These are phyloP conservation scores for Trapa bicornis DNA, from an alignment of 345 rosid species.

Conservation along the genomic window DNA sequence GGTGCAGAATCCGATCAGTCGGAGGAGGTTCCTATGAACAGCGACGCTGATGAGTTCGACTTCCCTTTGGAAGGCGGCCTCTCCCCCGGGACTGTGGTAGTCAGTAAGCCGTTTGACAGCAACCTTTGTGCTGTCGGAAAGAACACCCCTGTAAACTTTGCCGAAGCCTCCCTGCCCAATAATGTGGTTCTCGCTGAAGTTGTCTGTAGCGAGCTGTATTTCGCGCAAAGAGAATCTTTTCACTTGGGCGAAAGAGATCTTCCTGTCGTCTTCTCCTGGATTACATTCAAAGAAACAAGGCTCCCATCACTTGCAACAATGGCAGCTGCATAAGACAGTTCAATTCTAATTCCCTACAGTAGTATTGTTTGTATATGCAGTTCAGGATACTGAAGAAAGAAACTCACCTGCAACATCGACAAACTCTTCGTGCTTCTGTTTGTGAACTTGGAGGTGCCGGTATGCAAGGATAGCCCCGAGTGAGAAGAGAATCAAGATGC, in stretches of 20 bases:
- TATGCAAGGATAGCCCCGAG: conserved; percentile 37
- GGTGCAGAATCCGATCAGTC: conserved; percentile 67
- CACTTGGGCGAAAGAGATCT: conserved; percentile 54
- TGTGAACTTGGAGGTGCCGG: conserved; percentile 32
- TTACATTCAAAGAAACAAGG: background rate
- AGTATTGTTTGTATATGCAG: background rate
- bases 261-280: conserved; percentile 67
- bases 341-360: background rate
- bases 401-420: conserved; percentile 67
- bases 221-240: conserved; percentile 67
- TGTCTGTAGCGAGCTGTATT: conserved; percentile 69
- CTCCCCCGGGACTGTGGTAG: conserved; percentile 68
- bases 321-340: background rate
- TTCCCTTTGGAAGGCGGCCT: conserved; percentile 79
- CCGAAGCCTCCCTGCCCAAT: conserved; percentile 97
- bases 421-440: conserved; percentile 34
- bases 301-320: background rate
- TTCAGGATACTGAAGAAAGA: background rate
- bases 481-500: conserved; percentile 34
- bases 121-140: conserved; percentile 58
- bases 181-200: conserved; percentile 61
- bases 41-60: conserved; percentile 76
- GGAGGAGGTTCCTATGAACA: conserved; percentile 70
- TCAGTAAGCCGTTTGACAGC: conserved; percentile 79
- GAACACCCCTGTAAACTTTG: conserved; percentile 77